These are phyloP conservation scores for Dryas octopetala DNA, from an alignment of 306 rosid genomes.

Conservation along the genomic window DNA sequence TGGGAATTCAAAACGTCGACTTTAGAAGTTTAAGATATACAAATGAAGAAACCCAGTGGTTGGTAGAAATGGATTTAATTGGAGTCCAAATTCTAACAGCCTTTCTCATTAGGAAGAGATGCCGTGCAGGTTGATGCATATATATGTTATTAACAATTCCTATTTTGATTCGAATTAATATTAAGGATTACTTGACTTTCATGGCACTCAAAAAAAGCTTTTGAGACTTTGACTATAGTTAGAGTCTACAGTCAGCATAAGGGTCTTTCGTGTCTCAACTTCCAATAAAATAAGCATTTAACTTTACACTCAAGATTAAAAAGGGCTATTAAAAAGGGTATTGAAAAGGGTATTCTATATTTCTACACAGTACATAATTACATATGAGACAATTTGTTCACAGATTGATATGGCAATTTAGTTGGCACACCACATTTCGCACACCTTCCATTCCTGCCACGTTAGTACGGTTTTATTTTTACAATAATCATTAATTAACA, in stretches of 20 bases:
- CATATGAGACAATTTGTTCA: too few relatives aligned
- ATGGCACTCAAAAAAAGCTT: background rate
- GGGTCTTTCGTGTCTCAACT: background rate
- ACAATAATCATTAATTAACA: background rate
- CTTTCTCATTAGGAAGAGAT: background rate
- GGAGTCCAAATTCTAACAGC: background rate
- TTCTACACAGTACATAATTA: too few relatives aligned
- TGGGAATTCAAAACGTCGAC: conserved; percentile 4
- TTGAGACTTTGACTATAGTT: background rate
- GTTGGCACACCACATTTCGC: too few relatives aligned
- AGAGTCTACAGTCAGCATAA: background rate
- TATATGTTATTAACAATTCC: background rate
- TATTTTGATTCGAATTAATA: too few relatives aligned
- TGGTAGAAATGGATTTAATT: background rate
- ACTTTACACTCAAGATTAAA: too few relatives aligned
- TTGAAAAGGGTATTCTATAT: too few relatives aligned
- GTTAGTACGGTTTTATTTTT: background rate
- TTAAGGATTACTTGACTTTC: too few relatives aligned
- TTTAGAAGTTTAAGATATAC: background rate
- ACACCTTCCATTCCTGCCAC: too few relatives aligned
- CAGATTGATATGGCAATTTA: too few relatives aligned
- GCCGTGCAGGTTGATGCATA: conserved; percentile 9
- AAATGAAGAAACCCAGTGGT: background rate
- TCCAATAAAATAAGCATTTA: background rate
- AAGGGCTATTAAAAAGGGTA: too few relatives aligned